These are phyloP conservation scores for Mytilinidion resinicola DNA, from an alignment of 495 filamentous ascomycete genomes.

Conservation along the genomic window DNA sequence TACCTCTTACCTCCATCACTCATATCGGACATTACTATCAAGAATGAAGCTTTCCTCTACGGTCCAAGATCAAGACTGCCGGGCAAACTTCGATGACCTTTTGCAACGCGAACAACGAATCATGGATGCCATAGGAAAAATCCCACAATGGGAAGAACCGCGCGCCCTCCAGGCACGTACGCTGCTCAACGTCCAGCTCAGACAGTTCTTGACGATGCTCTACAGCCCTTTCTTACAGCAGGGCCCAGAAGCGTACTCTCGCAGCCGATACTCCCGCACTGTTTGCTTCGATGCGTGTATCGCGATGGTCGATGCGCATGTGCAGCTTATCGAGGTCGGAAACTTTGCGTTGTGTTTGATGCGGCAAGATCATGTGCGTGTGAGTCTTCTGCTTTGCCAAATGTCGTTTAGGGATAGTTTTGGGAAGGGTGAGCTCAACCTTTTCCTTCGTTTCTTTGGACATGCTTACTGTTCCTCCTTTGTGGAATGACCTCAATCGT, in stretches of 20 bases:
- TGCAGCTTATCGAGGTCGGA: neutral
- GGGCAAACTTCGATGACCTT: neutral
- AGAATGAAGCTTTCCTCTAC: constrained; percentile 6
- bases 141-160: constrained; percentile 12
- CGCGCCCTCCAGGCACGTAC: constrained; percentile 12
- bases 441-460: no score
- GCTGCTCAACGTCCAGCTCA: constrained; percentile 15
- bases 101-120: constrained; percentile 11
- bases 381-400: constrained; percentile 9
- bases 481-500: no score
- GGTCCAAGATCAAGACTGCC: neutral
- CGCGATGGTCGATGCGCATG: constrained; percentile 9
- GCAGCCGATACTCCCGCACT: constrained; percentile 5
- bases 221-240: constrained; percentile 2
- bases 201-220: constrained; percentile 14
- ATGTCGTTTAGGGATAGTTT: constrained; percentile 2
- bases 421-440: neutral
- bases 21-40: neutral
- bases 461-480: no score
- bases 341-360: constrained; percentile 16
- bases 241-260: neutral
- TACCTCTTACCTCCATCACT: constrained; percentile 7
- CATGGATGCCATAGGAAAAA: neutral
- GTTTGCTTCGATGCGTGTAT: constrained; percentile 3
- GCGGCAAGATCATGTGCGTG: constrained; percentile 14